phyloP scores from a whole-genome alignment of 2,329 filamentous ascomycete genomes.

The Talaromyces atroroseus region DNA sequence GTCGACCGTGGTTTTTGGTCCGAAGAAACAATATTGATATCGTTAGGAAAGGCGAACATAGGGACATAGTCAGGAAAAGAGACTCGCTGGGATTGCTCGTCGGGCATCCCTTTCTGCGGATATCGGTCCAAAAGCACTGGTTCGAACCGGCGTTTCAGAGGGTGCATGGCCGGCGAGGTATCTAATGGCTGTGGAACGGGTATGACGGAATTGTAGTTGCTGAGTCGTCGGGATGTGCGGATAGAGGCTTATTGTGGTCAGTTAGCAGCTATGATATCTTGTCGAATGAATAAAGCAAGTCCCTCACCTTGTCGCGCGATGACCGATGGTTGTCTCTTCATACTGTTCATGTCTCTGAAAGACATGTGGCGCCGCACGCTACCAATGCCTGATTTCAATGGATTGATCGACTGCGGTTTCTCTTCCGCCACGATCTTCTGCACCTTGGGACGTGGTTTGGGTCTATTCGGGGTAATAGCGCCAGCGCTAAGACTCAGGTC shows the following conservation, averaged over 20 bases:
- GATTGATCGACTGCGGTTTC: conserved; percentile 37
- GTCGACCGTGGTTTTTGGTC: conserved; percentile 92
- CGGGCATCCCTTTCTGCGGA: conserved; percentile 72
- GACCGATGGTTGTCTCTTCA: conserved; percentile 73
- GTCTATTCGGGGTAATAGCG: conserved; percentile 65
- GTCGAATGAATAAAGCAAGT: neutral
- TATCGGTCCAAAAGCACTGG: conserved; percentile 94
- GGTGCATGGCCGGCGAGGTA: conserved; percentile 88
- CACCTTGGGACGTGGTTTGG: conserved; percentile 61
- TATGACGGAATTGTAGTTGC: conserved; percentile 98
- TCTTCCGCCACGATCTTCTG: conserved; percentile 79
- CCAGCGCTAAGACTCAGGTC: conserved; percentile 86
- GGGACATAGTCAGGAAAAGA: conserved; percentile 95
- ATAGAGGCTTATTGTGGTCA: conserved; percentile 50
- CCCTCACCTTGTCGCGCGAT: conserved; percentile 61
- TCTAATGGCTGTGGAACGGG: conserved; percentile 87
- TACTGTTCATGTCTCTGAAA: conserved; percentile 89
- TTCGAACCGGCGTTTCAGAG: conserved; percentile 87
- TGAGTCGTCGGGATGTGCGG: conserved; percentile 80
- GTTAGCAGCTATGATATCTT: conserved; percentile 21
- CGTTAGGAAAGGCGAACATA: conserved; percentile 98
- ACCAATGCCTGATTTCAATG: conserved; percentile 61
- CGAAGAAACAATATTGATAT: conserved; percentile 92
- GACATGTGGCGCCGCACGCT: conserved; percentile 91
- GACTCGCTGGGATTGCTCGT: conserved; percentile 73